These are phyloP conservation scores for Teunomyces cretensis DNA, from an alignment of 805 yeast species.

Conservation along the genomic window DNA sequence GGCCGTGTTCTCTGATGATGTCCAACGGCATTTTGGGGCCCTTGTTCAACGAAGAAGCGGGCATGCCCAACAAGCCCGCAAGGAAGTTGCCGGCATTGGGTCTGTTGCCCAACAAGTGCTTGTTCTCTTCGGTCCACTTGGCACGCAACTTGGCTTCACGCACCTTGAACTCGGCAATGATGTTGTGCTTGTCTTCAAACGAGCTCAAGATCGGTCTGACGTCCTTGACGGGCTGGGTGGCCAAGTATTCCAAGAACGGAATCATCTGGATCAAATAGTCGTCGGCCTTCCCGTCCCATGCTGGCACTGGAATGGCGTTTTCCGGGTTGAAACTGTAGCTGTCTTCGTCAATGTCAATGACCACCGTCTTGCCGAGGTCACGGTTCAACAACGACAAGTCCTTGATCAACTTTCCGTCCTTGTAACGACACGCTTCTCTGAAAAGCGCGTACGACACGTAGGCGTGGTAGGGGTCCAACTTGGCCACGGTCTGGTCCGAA, in stretches of 20 bases:
- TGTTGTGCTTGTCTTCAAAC: slow-evolving; percentile 61
- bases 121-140: slow-evolving; percentile 59
- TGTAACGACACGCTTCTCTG: slow-evolving; percentile 87
- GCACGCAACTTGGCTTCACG: slow-evolving; percentile 77
- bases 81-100: slow-evolving; percentile 53
- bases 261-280: slow-evolving; percentile 78
- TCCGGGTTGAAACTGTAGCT: slow-evolving; percentile 84
- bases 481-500: slow-evolving; percentile 79
- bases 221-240: slow-evolving; percentile 81
- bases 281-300: slow-evolving; percentile 86
- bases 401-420: slow-evolving; percentile 86
- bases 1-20: slow-evolving; percentile 87
- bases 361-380: slow-evolving; percentile 76
- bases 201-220: slow-evolving; percentile 84
- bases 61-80: slow-evolving; percentile 64
- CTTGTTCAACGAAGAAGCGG: slow-evolving; percentile 37
- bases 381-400: slow-evolving; percentile 90
- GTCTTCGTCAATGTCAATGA: slow-evolving; percentile 75
- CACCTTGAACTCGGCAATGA: slow-evolving; percentile 75
- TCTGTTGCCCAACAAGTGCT: slow-evolving; percentile 15
- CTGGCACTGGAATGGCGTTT: slow-evolving; percentile 80
- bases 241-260: slow-evolving; percentile 92
- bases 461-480: slow-evolving; percentile 91
- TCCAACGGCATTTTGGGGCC: slow-evolving; percentile 82
- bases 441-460: slow-evolving; percentile 81